phyloP scores from a whole-genome alignment of 1,284 basidiomycete species.

The Ustilago loliicola region DNA sequence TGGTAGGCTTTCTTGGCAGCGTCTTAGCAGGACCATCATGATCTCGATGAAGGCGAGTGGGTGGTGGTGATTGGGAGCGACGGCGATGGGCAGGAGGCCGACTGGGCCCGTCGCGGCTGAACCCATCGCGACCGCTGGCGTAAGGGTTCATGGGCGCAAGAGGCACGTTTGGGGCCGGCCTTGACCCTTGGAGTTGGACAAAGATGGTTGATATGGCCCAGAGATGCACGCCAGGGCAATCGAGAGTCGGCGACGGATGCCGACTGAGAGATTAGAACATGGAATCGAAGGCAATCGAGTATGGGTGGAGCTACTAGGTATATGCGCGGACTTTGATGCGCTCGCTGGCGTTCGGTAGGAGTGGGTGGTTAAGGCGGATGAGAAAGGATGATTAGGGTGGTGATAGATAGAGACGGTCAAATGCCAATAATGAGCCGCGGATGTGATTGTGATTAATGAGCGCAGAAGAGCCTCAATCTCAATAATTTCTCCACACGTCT shows the following conservation, averaged over 20 bases:
- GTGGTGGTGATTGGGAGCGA: conserved; percentile 27
- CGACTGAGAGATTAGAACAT: background rate
- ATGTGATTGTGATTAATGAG: background rate
- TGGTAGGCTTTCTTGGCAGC: conserved; percentile 16
- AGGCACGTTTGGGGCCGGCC: background rate
- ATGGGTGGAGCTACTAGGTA: background rate
- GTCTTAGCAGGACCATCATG: conserved; percentile 21
- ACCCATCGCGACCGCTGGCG: conserved; percentile 15
- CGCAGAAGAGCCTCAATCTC: background rate
- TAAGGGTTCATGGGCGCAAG: conserved; percentile 18
- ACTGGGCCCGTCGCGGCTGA: conserved; percentile 13
- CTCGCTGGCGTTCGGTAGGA: background rate
- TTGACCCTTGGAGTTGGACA: background rate
- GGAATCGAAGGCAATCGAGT: background rate
- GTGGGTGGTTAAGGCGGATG: background rate
- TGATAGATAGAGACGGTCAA: background rate
- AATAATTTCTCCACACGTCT: conserved; percentile 5
- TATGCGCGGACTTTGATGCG: background rate
- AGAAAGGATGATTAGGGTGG: background rate
- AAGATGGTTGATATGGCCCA: background rate
- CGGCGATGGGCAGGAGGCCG: conserved; percentile 16
- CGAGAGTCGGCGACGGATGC: background rate
- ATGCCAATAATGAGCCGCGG: background rate
- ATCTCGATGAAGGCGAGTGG: conserved; percentile 10
- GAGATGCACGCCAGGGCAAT: background rate